phyloP scores from a whole-genome alignment of 2,329 filamentous ascomycete genomes.

The Lasiodiplodia citricola region DNA sequence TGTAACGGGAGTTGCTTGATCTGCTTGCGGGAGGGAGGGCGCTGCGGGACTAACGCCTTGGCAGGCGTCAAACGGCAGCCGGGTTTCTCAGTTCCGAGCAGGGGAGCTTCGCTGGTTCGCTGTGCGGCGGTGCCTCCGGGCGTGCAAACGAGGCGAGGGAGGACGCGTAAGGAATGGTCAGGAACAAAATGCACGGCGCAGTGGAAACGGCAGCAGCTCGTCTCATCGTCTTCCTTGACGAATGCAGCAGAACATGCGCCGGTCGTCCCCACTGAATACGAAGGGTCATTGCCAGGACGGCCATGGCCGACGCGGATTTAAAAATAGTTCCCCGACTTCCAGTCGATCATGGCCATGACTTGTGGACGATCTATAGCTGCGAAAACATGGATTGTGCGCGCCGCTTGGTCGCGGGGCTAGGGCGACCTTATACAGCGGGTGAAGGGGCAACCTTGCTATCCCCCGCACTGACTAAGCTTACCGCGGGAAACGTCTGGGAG shows the following conservation, averaged over 20 bases:
- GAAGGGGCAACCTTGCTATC: background rate
- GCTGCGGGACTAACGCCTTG: slow-evolving; percentile 8
- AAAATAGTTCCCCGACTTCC: background rate
- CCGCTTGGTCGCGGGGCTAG: background rate
- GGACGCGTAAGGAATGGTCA: slow-evolving; percentile 3
- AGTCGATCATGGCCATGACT: slow-evolving; percentile 7
- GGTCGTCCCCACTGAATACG: slow-evolving; percentile 8
- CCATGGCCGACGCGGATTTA: background rate
- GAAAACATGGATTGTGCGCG: slow-evolving; percentile 1
- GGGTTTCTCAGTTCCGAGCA: slow-evolving; percentile 15
- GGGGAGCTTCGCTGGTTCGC: slow-evolving; percentile 2
- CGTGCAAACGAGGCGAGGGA: slow-evolving; percentile 11
- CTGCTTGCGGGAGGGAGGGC: slow-evolving; percentile 14
- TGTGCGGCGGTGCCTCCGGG: background rate
- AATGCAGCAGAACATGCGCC: slow-evolving; percentile 7
- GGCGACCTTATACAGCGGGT: background rate
- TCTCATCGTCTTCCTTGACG: background rate
- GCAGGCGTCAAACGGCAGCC: slow-evolving; percentile 8
- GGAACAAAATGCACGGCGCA: background rate
- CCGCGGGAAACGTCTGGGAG: background rate
- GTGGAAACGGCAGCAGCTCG: background rate
- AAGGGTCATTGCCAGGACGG: background rate
- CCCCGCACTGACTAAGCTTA: background rate
- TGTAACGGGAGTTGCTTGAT: slow-evolving; percentile 20
- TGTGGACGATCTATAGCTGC: background rate